Base-by-base conservation (phyloP, 2,329 filamentous ascomycete species). In the Alternaria rosae region DNA sequence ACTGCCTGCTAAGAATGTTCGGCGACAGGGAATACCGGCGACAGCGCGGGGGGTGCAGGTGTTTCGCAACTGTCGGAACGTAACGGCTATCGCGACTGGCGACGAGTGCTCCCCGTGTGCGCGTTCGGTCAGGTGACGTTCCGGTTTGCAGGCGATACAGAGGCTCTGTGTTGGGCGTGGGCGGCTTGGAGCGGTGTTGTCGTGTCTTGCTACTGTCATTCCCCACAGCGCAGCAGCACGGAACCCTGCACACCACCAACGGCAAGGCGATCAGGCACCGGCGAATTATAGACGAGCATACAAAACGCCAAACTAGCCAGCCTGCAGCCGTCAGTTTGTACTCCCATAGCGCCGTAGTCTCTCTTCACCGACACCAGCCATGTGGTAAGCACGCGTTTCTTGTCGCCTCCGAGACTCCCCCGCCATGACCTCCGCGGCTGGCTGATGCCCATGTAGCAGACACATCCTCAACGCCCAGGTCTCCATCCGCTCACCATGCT, bases 391-490 rank as follows among this genome's bases (percentile, higher is more conserved):
- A 59, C 51, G 55, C 70, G 21, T 38, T 26, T 62, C 56, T 48
- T 54, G 58, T 25, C 21, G 47, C 47, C 30, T 35, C 67, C 56
- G 59, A 64, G 23, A 65, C 57, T 38, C 65, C 53, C 35, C 66
- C 64, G 52, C 58, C 57, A 21, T 43, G 26, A 38, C 61, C 65
- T 58, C 61, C 64, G 67, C 73, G 62, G 61, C 64, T 62, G 69
- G 66, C 67, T 69, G 59, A 72, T 63, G 57, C 63, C 32, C 65
- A 57, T 42, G 28, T 72, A 97, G 95, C 86, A 98, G 98, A 87
- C 95, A 99, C 85, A 86, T 99, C 76, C 89, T 99, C 80, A 99
- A 99, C 85, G 95, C 94, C 66, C 95, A 99, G 83, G 95, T 99
- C 76, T 85, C 94, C 60, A 96, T 99, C 82, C 92, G 95, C 73